phyloP scores from a whole-genome alignment of 2,329 filamentous ascomycete genomes.

The Clarireedia hainanense region DNA sequence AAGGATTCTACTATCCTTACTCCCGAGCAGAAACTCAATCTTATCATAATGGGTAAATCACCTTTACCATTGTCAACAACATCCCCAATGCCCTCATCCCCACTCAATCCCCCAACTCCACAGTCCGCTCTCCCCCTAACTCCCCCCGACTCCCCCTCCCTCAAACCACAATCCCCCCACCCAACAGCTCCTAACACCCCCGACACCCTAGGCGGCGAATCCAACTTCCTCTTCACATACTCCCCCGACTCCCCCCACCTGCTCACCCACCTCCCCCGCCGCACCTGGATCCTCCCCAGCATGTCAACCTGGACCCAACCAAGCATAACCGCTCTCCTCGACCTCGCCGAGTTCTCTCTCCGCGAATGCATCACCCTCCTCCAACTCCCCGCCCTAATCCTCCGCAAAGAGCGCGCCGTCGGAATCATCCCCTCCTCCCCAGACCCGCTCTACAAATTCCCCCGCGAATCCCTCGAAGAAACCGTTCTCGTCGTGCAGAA shows the following conservation, averaged over 20 bases:
- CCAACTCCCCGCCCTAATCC: constrained; percentile 67
- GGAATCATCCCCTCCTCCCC: constrained; percentile 63
- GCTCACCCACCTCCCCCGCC: constrained; percentile 57
- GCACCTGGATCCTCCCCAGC: constrained; percentile 67
- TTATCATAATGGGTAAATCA: constrained; percentile 67
- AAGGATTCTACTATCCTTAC: constrained; percentile 51
- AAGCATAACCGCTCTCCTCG: constrained; percentile 73
- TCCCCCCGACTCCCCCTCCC: background rate
- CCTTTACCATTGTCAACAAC: background rate
- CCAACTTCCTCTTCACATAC: constrained; percentile 89
- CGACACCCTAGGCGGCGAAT: constrained; percentile 58
- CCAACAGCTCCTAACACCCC: constrained; percentile 1
- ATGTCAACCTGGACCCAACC: constrained; percentile 71
- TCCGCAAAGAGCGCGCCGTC: constrained; percentile 84
- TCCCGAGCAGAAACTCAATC: constrained; percentile 60
- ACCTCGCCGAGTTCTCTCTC: constrained; percentile 80
- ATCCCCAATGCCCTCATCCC: background rate
- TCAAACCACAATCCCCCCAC: background rate
- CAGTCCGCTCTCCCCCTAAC: no score
- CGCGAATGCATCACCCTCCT: constrained; percentile 74
- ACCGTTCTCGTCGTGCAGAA: constrained; percentile 93
- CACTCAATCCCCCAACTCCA: background rate
- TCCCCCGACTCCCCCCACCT: constrained; percentile 55
- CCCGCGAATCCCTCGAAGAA: constrained; percentile 87
- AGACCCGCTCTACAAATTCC: constrained; percentile 51